Evolutionary conservation across 371 early-diverging fungal genomes (phyloP).

Genomic region (Batkoa obscura): DNA sequence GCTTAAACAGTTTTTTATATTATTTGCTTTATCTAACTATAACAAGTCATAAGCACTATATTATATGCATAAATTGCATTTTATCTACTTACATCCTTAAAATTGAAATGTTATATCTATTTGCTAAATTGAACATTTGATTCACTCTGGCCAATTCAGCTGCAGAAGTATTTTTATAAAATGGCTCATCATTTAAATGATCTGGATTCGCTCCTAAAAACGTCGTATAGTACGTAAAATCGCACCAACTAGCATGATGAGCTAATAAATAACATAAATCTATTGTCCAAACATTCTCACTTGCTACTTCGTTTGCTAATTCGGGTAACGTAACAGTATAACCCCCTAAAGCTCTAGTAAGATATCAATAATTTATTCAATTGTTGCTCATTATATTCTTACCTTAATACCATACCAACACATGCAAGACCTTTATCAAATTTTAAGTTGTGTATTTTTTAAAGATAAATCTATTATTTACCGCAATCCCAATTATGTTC

Average conservation of each 20-base stretch:
- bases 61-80: no score
- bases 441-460: no score
- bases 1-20: no score
- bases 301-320: neutral
- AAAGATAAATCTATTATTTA: neutral
- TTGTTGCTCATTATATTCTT: neutral
- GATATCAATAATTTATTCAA: neutral
- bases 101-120: no score
- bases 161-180: neutral
- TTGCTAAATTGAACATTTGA: neutral
- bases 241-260: neutral
- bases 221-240: neutral
- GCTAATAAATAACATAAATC: neutral
- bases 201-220: neutral
- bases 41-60: no score
- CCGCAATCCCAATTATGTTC: neutral
- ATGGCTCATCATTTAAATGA: neutral
- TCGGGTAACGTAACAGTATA: neutral
- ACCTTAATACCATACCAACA: neutral
- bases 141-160: neutral
- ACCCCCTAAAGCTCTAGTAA: neutral
- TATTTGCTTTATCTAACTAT: no score
- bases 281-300: neutral
- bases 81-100: no score
- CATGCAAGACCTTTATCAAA: neutral